phyloP scores from a whole-genome alignment of 2,329 filamentous ascomycete species.

The Sarocladium kiliense region DNA sequence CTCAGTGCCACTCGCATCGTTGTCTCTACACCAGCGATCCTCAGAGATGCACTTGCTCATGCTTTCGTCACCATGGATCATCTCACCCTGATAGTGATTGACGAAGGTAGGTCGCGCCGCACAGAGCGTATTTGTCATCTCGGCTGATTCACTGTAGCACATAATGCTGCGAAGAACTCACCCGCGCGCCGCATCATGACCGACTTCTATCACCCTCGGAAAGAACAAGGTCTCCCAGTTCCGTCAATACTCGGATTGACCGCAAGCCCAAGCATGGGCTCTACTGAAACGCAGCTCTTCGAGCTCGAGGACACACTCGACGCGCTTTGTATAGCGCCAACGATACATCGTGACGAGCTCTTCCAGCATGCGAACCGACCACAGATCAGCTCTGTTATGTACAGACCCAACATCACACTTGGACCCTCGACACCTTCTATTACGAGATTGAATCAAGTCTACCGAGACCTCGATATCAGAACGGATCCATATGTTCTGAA shows the following conservation, averaged over 20 bases:
- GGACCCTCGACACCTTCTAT: constrained; percentile 30
- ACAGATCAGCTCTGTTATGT: constrained; percentile 37
- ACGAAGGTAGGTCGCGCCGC: constrained; percentile 59
- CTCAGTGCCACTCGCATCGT: constrained; percentile 64
- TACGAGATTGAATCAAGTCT: constrained; percentile 34
- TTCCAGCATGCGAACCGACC: constrained; percentile 65
- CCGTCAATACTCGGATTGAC: constrained; percentile 75
- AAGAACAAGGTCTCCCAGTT: constrained; percentile 29
- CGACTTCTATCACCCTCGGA: constrained; percentile 58
- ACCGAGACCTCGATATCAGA: constrained; percentile 44
- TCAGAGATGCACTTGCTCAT: constrained; percentile 69
- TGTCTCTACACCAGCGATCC: constrained; percentile 70
- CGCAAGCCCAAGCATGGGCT: constrained; percentile 69
- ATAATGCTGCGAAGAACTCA: constrained; percentile 63
- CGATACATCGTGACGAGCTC: constrained; percentile 63
- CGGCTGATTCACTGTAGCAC: constrained; percentile 46
- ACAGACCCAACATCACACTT: neutral
- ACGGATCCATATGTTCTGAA: constrained; percentile 56
- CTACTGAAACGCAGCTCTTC: constrained; percentile 48
- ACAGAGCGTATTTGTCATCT: neutral
- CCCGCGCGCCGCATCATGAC: constrained; percentile 68
- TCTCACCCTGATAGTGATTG: constrained; percentile 69
- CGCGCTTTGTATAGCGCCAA: constrained; percentile 64
- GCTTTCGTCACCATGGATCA: constrained; percentile 63
- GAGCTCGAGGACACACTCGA: constrained; percentile 65